Percentiles rank a stretch among this genome's conserved stretches.
Conservation (phyloP, 495 filamentous ascomycete species). For the Niebla homalea region DNA sequence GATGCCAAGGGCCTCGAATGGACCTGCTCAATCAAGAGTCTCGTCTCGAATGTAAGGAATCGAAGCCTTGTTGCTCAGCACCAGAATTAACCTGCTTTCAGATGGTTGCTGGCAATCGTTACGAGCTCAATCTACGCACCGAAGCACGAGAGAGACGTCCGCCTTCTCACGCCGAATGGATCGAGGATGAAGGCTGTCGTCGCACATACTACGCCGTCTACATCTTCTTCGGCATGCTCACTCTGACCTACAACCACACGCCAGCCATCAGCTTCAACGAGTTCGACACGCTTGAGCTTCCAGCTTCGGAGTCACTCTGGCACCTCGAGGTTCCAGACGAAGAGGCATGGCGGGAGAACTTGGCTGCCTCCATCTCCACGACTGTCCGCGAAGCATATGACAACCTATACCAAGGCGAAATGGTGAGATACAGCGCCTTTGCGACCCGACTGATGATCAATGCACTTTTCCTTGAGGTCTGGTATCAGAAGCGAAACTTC, state of each 20-base stretch:
- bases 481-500: conserved; percentile 95
- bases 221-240: conserved; percentile 95
- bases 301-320: conserved; percentile 91
- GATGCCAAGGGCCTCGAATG: conserved; percentile 95
- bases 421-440: conserved; percentile 89
- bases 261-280: conserved; percentile 96
- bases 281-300: conserved; percentile 83
- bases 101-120: conserved; percentile 96
- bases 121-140: conserved; percentile 83
- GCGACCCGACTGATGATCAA: conserved; percentile 98
- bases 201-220: conserved; percentile 99
- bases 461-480: conserved; percentile 93
- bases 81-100: conserved; percentile 12
- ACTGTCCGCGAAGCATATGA: conserved; percentile 91
- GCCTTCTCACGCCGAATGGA: conserved; percentile 81
- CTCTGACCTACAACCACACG: conserved; percentile 93
- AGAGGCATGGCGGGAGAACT: conserved; percentile 64
- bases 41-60: conserved; percentile 64
- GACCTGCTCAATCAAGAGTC: conserved; percentile 96
- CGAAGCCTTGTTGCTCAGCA: background rate
- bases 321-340: conserved; percentile 73
- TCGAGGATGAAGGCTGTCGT: conserved; percentile 90
- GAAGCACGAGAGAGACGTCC: conserved; percentile 70
- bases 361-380: conserved; percentile 53
- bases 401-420: conserved; percentile 85